phyloP scores from a whole-genome alignment of 805 yeast species.

The Millerozyma miso region DNA sequence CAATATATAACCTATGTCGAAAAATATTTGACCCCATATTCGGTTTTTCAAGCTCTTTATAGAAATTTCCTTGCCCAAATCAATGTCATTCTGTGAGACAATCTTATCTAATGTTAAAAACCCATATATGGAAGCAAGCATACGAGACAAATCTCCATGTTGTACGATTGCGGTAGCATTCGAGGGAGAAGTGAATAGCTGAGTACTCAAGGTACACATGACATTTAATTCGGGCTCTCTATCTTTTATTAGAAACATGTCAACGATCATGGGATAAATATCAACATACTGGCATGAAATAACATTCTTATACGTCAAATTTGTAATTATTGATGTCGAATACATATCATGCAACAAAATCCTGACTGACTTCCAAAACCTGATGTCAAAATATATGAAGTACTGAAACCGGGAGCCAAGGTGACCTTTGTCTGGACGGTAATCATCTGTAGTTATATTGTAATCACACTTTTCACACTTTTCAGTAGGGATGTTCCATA shows the following conservation, averaged over 20 bases:
- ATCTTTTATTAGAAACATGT: constrained; percentile 67
- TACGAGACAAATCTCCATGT: constrained; percentile 61
- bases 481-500: constrained; percentile 45
- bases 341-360: constrained; percentile 57
- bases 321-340: constrained; percentile 60
- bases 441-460: constrained; percentile 25
- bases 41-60: constrained; percentile 58
- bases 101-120: constrained; percentile 55
- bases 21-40: constrained; percentile 72
- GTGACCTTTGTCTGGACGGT: constrained; percentile 19
- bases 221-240: constrained; percentile 85
- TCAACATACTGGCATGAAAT: constrained; percentile 79
- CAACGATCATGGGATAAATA: constrained; percentile 70
- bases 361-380: constrained; percentile 68
- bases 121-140: constrained; percentile 60
- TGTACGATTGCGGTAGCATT: constrained; percentile 59
- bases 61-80: constrained; percentile 31
- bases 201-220: constrained; percentile 71
- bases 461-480: constrained; percentile 48
- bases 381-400: constrained; percentile 59
- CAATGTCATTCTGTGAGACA: constrained; percentile 39
- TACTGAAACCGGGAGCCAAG: constrained; percentile 57
- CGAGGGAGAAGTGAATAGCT: constrained; percentile 85
- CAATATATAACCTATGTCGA: constrained; percentile 74
- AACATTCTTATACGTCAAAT: constrained; percentile 50